Conservation (phyloP, 225 moss, liverwort and hornwort species). For the Sphagnum contortum region DNA sequence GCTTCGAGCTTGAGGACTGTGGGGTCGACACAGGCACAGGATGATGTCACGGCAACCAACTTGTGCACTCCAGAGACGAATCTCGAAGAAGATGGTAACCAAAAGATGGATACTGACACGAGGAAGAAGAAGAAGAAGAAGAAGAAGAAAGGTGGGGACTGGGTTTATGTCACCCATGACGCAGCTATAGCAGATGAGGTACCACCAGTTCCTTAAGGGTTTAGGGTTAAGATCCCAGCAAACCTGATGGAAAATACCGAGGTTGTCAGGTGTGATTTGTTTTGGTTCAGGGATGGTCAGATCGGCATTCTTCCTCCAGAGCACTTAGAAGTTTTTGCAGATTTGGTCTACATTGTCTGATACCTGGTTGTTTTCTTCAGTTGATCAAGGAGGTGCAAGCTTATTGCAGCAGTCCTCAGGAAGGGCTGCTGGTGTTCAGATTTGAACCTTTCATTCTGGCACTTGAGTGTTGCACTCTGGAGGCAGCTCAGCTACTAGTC, state of each 20-base stretch:
- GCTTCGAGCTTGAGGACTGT: slow-evolving; percentile 7
- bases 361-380: slow-evolving; percentile 7
- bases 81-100: not conserved
- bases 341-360: not conserved
- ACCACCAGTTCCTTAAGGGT: no score
- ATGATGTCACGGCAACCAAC: no score
- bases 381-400: slow-evolving; percentile 29
- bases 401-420: slow-evolving; percentile 30
- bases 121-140: slow-evolving; percentile 18
- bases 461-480: slow-evolving; percentile 68
- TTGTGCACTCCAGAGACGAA: no score
- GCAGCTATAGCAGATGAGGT: slow-evolving; percentile 37
- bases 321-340: not conserved
- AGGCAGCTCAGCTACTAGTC: slow-evolving; percentile 59
- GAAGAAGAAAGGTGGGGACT: slow-evolving; percentile 83
- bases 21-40: no score
- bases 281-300: no score
- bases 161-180: slow-evolving; percentile 84
- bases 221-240: no score
- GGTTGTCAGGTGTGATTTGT: no score
- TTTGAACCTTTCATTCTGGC: slow-evolving; percentile 94
- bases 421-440: slow-evolving; percentile 71
- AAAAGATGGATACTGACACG: not conserved
- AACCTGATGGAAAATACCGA: no score
- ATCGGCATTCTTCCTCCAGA: no score